Evolutionary conservation across 2,329 filamentous ascomycete genomes (phyloP), one percentile per base, ranked within the genome.

Genomic region (Thyridium curvatum): DNA sequence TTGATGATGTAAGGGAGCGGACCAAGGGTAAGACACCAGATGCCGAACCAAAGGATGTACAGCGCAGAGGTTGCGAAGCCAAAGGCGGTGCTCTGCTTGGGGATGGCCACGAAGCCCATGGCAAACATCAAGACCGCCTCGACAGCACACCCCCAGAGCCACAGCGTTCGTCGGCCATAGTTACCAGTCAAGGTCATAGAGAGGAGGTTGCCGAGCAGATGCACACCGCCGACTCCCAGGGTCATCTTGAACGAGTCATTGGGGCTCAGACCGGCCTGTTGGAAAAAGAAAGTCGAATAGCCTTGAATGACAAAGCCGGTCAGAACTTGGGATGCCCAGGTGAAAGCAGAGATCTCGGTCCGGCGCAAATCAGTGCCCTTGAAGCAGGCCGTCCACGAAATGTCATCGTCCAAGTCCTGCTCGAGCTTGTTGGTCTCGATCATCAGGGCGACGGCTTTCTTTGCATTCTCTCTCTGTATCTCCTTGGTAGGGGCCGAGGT

Each of bases 371-470:
- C 82, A 12, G 77, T 74, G 12, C 88, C 87, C 56, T 74, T 82
- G 73, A 94, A 94, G 64, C 87, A 94, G 59, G 94, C 88, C 50
- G 76, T 62, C 59, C 93, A 94, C 38, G 72, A 80, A 6, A 85
- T 77, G 26, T 87, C 87, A 8, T 67, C 65, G 4, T 30, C 21
- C 14, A 43, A 42, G 29, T 76, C 72, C 54, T 86, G 74, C 58
- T 94, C 89, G 10, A 94, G 67, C 0, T 84, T 83, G 1, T 84
- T 91, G 1, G 88, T 95, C 55, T 94, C 86, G 1, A 88, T 79
- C 85, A 95, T 94, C 86, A 94, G 93, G 51, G 86, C 82, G 37
- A 94, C 71, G 0, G 86, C 93, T 62, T 93, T 86, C 45, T 94
- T 84, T 10, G 84, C 77, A 52, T 48, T 35, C 21, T 94, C 77